These are phyloP conservation scores for Cryptosporidium ryanae DNA, from an alignment of 169 alveolate species.

Conservation along the genomic window DNA sequence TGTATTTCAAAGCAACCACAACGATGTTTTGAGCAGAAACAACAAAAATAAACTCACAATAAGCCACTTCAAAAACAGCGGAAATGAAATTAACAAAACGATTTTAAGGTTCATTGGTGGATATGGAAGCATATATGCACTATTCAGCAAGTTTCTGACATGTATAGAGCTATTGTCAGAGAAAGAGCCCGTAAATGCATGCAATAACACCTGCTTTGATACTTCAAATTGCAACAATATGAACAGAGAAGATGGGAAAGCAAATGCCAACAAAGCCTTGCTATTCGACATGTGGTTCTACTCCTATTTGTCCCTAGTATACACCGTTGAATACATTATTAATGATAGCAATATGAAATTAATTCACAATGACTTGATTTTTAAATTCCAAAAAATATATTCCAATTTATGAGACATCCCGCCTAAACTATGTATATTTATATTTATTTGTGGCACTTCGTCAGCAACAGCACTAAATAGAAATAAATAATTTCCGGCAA, in stretches of 20 bases:
- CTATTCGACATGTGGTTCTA: constrained; percentile 2
- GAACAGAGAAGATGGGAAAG: background rate
- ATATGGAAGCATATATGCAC: constrained; percentile 12
- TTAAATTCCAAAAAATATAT: background rate
- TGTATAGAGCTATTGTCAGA: constrained; percentile 9
- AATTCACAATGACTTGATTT: background rate
- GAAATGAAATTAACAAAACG: background rate
- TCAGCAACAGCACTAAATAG: no score
- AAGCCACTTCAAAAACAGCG: background rate
- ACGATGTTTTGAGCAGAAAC: background rate
- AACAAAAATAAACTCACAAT: background rate
- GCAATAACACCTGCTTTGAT: background rate
- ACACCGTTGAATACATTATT: background rate
- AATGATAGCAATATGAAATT: constrained; percentile 2
- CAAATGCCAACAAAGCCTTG: background rate
- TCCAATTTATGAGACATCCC: constrained; percentile 52
- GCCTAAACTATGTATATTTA: constrained; percentile 5
- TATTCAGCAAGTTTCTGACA: constrained; percentile 9
- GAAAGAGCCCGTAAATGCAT: background rate
- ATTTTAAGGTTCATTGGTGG: constrained; percentile 55
- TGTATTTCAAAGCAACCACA: background rate
- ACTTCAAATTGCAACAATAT: background rate
- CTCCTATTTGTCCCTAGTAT: constrained; percentile 26
- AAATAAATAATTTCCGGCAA: background rate
- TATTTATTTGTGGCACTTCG: no score